Conservation (phyloP, 1,284 basidiomycete genomes). For the Ganoderma meredithae region DNA sequence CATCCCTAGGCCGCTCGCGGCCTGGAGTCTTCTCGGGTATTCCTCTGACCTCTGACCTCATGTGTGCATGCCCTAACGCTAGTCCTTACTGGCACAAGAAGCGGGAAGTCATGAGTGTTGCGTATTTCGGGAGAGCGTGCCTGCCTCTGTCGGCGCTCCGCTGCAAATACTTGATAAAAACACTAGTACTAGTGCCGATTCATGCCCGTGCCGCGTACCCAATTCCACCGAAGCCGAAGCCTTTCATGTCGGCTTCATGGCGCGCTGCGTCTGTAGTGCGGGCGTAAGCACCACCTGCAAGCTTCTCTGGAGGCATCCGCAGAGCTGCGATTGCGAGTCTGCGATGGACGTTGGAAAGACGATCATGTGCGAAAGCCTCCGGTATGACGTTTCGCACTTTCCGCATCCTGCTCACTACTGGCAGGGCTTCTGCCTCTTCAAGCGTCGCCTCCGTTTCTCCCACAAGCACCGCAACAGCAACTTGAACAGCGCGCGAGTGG, state of each 20-base stretch:
- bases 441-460: neutral
- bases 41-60: slow-evolving; percentile 25
- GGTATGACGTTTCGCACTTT: slow-evolving; percentile 17
- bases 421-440: neutral
- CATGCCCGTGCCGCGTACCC: neutral
- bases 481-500: neutral
- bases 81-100: neutral
- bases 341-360: neutral
- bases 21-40: slow-evolving; percentile 30
- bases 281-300: neutral
- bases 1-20: neutral
- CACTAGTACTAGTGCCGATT: neutral
- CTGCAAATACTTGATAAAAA: too few species aligned
- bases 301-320: neutral
- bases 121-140: neutral
- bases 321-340: slow-evolving; percentile 1
- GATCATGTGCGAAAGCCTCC: slow-evolving; percentile 20
- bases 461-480: neutral
- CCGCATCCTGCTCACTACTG: neutral
- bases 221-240: slow-evolving; percentile 9
- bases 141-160: neutral
- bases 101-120: neutral
- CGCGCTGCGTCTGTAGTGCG: slow-evolving; percentile 1
- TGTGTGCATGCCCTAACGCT: neutral
- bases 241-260: neutral